Percentiles rank a stretch among this genome's conserved stretches.
Evolutionary conservation across 768 basidiomycete genomes (phyloP).

Genomic region (Mycena venus): DNA sequence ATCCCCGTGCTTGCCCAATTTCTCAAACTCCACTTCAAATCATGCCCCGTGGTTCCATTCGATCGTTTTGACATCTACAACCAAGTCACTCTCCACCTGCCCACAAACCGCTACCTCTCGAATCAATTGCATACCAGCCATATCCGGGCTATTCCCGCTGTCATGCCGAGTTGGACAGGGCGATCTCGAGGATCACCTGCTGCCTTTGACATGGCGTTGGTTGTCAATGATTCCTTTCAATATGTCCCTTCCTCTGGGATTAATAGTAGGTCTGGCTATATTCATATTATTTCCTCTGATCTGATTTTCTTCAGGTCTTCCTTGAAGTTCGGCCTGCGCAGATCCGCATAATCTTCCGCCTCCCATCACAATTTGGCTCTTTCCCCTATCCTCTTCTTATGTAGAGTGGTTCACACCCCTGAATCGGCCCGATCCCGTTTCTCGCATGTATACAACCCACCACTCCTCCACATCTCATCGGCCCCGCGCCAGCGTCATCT

Average conservation of each 20-base stretch:
- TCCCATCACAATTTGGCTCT: slow-evolving; percentile 25
- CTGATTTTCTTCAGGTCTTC: slow-evolving; percentile 31
- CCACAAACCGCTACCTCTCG: neutral
- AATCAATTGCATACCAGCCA: neutral
- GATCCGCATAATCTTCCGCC: slow-evolving; percentile 30
- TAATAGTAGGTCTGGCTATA: neutral
- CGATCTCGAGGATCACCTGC: slow-evolving; percentile 14
- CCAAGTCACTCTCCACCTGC: neutral
- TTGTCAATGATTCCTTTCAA: neutral
- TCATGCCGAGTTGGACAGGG: slow-evolving; percentile 3
- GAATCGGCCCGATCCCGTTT: no score
- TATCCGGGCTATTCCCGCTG: slow-evolving; percentile 1
- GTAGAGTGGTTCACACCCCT: no score
- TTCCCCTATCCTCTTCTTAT: no score
- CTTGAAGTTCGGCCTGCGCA: slow-evolving; percentile 36
- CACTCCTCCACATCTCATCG: no score
- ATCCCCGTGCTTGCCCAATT: slow-evolving; percentile 6
- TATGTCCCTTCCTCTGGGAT: neutral
- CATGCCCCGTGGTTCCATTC: neutral
- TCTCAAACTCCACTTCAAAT: neutral
- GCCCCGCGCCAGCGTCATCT: no score
- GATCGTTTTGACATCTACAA: slow-evolving; percentile 14
- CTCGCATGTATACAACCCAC: no score
- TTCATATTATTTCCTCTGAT: neutral
- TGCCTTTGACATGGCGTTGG: slow-evolving; percentile 21